Percentiles rank a stretch among this genome's conserved stretches.
Conservation (phyloP, 1,284 basidiomycete genomes). For the Fistulinella staudtii region DNA sequence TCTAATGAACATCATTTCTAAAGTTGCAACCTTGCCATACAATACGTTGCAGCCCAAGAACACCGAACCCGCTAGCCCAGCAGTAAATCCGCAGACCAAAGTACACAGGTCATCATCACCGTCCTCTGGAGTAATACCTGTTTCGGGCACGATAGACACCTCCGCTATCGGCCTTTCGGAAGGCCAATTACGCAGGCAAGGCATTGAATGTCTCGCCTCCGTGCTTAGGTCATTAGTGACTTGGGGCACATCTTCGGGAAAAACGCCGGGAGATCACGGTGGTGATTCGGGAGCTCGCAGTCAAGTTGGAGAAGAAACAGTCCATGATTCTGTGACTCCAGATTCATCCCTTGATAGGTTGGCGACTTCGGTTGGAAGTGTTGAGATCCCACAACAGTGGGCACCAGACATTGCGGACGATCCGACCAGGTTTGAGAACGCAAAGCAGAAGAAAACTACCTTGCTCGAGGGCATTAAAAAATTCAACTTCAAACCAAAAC, state of each 20-base stretch:
- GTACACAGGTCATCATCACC: conserved; percentile 46
- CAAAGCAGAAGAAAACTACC: conserved; percentile 96
- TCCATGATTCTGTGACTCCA: conserved; percentile 48
- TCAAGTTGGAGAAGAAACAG: conserved; percentile 47
- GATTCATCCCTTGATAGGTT: conserved; percentile 53
- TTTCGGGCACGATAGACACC: conserved; percentile 66
- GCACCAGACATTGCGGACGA: conserved; percentile 85
- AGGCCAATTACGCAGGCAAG: conserved; percentile 80
- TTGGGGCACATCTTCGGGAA: conserved; percentile 73
- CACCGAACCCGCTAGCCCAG: conserved; percentile 58
- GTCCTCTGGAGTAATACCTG: conserved; percentile 64
- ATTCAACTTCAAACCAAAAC: conserved; percentile 98
- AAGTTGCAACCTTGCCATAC: conserved; percentile 75
- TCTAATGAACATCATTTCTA: conserved; percentile 91
- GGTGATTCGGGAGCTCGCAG: conserved; percentile 43
- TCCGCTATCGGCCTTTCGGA: conserved; percentile 71
- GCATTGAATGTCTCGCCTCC: conserved; percentile 84
- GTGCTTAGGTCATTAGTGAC: conserved; percentile 85
- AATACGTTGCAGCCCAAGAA: conserved; percentile 48
- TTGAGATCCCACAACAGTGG: conserved; percentile 54
- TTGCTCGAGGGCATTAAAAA: conserved; percentile 94
- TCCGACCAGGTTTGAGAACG: conserved; percentile 90
- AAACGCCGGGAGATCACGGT: conserved; percentile 44
- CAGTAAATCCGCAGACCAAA: conserved; percentile 52
- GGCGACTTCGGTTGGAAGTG: conserved; percentile 40